Evolutionary conservation across 2,329 filamentous ascomycete genomes (phyloP).

Genomic region (Metarhizium sp.): DNA sequence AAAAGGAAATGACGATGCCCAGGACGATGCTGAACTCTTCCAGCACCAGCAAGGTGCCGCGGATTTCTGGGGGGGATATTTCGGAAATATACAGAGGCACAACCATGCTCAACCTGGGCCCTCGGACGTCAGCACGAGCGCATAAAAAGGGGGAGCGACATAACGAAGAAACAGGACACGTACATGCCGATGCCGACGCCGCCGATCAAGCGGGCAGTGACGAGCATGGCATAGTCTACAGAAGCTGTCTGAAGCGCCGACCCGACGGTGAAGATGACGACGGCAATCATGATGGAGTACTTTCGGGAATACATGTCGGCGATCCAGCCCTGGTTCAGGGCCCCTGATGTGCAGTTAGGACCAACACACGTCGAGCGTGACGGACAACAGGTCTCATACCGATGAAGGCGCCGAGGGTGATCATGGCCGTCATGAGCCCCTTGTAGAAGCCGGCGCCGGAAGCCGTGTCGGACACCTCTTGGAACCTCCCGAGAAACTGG

Average conservation of each 20-base stretch:
- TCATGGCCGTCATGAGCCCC: conserved; percentile 40
- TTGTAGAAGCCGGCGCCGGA: conserved; percentile 27
- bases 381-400: conserved; percentile 11
- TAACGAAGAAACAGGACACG: background rate
- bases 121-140: background rate
- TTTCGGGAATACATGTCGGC: conserved; percentile 23
- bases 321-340: conserved; percentile 30
- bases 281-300: conserved; percentile 23
- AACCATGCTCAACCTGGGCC: conserved; percentile 18
- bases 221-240: conserved; percentile 30
- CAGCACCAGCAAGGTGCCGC: conserved; percentile 34
- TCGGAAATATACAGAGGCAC: conserved; percentile 36
- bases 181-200: conserved; percentile 32
- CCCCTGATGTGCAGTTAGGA: conserved; percentile 19
- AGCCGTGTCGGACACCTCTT: conserved; percentile 20
- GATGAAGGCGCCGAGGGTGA: conserved; percentile 36
- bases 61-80: conserved; percentile 37
- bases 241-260: conserved; percentile 33
- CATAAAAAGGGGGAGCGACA: too few relatives aligned
- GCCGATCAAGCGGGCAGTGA: conserved; percentile 30
- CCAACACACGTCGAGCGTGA: background rate
- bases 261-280: conserved; percentile 28
- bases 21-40: conserved; percentile 26
- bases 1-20: conserved; percentile 21
- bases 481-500: conserved; percentile 22